A percentile compares a stretch with the other conserved stretches of the same genome.
These are phyloP conservation scores for Hanseniaspora osmophila DNA, from an alignment of 805 yeast genomes.

Conservation along the genomic window DNA sequence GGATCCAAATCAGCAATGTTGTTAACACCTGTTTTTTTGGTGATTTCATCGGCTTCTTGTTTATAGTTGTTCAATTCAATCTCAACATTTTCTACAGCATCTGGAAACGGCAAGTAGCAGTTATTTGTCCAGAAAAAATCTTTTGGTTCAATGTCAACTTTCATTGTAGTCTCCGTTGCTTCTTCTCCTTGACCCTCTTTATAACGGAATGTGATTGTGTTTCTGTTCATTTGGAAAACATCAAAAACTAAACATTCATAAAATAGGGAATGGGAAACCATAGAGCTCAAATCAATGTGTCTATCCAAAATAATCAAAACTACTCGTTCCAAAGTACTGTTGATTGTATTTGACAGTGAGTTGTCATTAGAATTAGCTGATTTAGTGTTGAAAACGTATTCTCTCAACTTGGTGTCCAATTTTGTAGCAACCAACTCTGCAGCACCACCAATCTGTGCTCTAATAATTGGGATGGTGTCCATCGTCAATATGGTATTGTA, in stretches of 20 bases:
- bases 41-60: slow-evolving; percentile 74
- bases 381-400: slow-evolving; percentile 60
- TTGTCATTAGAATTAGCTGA: slow-evolving; percentile 9
- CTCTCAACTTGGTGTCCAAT: slow-evolving; percentile 71
- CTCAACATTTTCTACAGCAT: slow-evolving; percentile 96
- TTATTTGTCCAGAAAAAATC: slow-evolving; percentile 88
- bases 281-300: slow-evolving; percentile 76
- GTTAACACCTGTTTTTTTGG: slow-evolving; percentile 55
- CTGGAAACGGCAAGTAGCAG: slow-evolving; percentile 86
- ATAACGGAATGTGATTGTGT: slow-evolving; percentile 54
- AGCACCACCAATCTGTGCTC: slow-evolving; percentile 87
- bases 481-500: slow-evolving; percentile 62
- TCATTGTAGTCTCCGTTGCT: slow-evolving; percentile 26
- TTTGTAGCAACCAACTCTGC: slow-evolving; percentile 88
- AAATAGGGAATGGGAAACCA: slow-evolving; percentile 96
- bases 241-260: slow-evolving; percentile 94
- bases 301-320: slow-evolving; percentile 79
- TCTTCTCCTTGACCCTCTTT: slow-evolving; percentile 25
- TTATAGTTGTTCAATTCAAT: slow-evolving; percentile 68
- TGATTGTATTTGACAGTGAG: slow-evolving; percentile 8
- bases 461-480: slow-evolving; percentile 72
- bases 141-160: slow-evolving; percentile 78
- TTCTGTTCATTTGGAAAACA: slow-evolving; percentile 67
- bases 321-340: slow-evolving; percentile 37
- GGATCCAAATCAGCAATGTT: slow-evolving; percentile 65